Evolutionary conservation across 2,329 filamentous ascomycete species (phyloP), one percentile per base, ranked within the genome.

Genomic region (Aspergillus sp.): DNA sequence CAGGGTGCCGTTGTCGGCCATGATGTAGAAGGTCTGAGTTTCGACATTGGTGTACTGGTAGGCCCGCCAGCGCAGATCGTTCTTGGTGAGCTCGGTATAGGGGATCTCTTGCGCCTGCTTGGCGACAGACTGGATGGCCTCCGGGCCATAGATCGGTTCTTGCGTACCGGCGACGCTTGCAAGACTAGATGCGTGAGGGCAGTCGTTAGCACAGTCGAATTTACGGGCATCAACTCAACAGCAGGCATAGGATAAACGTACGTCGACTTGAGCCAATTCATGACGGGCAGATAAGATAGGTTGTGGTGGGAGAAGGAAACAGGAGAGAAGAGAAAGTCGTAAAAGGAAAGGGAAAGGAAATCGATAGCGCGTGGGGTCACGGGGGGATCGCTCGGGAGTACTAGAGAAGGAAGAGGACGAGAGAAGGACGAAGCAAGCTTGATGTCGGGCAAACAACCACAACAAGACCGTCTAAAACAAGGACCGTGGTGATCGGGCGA

Each of bases 241-340:
- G 16, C 14, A n/a, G 1, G 3, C 16, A 5, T 5, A 11, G 36
- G 6, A 42, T 6, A n/a, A 81, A 14, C 90, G 79, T 83, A 95
- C 92, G 90, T 87, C 79, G 94, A 90, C 81, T 96, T 95, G 70
- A 92, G 89, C 92, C 92, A 97, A 83, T 92, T 95, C 83, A 96
- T 93, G 88, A 91, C 95, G 77, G 73, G 84, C 18, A 53, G 49
- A 52, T 50, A 56, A 46, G 52, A 58, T 46, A 56, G 56, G 36
- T 16, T n/a, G 56, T 46, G 53, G 46, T 55, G 49, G 62, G 58
- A 55, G 54, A 53, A 51, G 51, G 52, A 54, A 54, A 60, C 61
- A 61, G 39, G 54, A 59, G 64, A 67, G 62, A 59, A 65, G 61
- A 62, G 65, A 64, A 62, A 55, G 39, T 55, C 45, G 20, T 22